Percentiles rank a stretch among this genome's conserved stretches.
These are phyloP conservation scores for Pythium graminicola DNA, from an alignment of 352 stramenopile genomes.

Conservation along the genomic window DNA sequence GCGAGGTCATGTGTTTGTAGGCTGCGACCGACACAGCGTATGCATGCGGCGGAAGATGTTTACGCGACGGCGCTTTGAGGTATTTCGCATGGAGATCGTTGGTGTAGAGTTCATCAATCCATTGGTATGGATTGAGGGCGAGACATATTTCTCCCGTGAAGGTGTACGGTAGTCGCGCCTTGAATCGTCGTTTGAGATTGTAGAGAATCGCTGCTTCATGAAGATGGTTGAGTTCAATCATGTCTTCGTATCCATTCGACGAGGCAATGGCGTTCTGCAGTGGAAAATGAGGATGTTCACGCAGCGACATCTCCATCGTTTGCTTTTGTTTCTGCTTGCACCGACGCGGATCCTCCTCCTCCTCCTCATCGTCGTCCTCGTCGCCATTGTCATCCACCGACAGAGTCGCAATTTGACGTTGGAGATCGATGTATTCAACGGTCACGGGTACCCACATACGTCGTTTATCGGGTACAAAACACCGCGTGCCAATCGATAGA, in stretches of 20 bases:
- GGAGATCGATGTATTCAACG: constrained; percentile 53
- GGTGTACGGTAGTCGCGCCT: constrained; percentile 90
- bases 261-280: constrained; percentile 51
- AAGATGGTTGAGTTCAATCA: constrained; percentile 80
- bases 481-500: constrained; percentile 62
- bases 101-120: constrained; percentile 82
- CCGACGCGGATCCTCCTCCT: constrained; percentile 12
- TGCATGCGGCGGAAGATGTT: constrained; percentile 83
- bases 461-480: constrained; percentile 77
- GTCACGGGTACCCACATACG: constrained; percentile 78
- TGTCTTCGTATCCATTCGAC: constrained; percentile 45
- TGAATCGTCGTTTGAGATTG: constrained; percentile 85
- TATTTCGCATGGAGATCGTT: constrained; percentile 70
- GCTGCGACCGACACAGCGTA: constrained; percentile 84
- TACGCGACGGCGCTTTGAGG: constrained; percentile 43
- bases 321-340: background rate
- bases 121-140: constrained; percentile 94
- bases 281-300: constrained; percentile 34
- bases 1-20: constrained; percentile 75
- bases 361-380: constrained; percentile 15
- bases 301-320: constrained; percentile 31
- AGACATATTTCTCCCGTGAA: constrained; percentile 96
- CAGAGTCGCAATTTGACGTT: constrained; percentile 37
- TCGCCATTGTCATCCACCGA: constrained; percentile 51
- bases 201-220: constrained; percentile 91